phyloP scores from a whole-genome alignment of 176 grass and related monocot species.

The Pharus latifolius region DNA sequence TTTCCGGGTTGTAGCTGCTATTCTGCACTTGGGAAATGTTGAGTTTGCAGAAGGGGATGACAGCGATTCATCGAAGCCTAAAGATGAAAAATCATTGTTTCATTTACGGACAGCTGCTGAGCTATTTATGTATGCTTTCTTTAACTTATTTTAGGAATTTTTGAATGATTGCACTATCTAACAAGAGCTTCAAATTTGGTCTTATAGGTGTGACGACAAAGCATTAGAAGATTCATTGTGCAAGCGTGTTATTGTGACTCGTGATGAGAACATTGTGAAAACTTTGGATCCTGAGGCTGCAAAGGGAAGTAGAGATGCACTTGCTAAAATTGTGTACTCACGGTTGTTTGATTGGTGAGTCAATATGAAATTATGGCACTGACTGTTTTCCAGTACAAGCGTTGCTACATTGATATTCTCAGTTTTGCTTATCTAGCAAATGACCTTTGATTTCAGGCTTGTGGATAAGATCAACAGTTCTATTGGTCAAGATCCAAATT shows the following conservation, averaged over 20 bases:
- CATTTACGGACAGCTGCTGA: conserved; percentile 78
- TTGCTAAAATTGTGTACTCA: conserved; percentile 93
- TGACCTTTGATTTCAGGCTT: conserved; percentile 60
- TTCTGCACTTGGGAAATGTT: conserved; percentile 92
- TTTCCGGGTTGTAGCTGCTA: conserved; percentile 82
- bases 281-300: conserved; percentile 68
- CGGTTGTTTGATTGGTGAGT: conserved; percentile 92
- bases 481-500: conserved; percentile 96
- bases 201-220: conserved; percentile 67
- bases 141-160: conserved; percentile 1
- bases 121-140: conserved; percentile 65
- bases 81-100: conserved; percentile 86
- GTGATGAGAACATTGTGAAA: conserved; percentile 93
- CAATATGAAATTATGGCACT: background rate
- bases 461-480: conserved; percentile 93
- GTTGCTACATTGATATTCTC: conserved; percentile 6
- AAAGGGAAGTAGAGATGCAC: conserved; percentile 74
- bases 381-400: conserved; percentile 4
- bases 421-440: conserved; percentile 12
- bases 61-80: conserved; percentile 77
- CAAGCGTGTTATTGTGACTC: conserved; percentile 84
- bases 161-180: background rate
- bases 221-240: conserved; percentile 87
- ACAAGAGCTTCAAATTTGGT: conserved; percentile 19
- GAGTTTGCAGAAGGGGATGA: conserved; percentile 82